Evolutionary conservation across 139 green algal species (phyloP).

Genomic region (Closterium sp.): DNA sequence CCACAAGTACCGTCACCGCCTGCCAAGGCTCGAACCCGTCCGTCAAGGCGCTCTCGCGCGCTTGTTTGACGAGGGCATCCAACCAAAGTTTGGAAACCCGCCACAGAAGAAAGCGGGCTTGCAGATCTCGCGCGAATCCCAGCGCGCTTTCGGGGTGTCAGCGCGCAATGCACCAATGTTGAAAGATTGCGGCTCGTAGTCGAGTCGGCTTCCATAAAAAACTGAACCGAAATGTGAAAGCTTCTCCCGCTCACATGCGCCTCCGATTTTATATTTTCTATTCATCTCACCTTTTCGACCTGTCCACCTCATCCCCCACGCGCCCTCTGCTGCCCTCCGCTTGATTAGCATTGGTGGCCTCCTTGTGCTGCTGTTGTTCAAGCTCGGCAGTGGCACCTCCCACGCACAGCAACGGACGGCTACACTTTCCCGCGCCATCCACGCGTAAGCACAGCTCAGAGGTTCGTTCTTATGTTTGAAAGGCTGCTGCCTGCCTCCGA

Average conservation of each 20-base stretch:
- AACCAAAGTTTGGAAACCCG: neutral
- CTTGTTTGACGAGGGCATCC: neutral
- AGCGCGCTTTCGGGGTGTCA: neutral
- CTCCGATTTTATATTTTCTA: too few relatives aligned
- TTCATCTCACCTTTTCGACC: too few relatives aligned
- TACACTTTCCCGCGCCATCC: neutral
- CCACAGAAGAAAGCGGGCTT: neutral
- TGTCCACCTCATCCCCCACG: too few relatives aligned
- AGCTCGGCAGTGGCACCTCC: neutral
- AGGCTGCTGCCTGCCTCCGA: neutral
- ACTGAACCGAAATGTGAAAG: neutral
- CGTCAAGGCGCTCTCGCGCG: neutral
- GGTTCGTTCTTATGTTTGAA: neutral
- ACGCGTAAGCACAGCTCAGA: neutral
- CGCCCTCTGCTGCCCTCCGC: too few relatives aligned
- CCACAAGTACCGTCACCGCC: neutral
- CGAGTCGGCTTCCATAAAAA: neutral
- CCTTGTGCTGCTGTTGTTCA: too few relatives aligned
- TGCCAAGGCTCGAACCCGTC: neutral
- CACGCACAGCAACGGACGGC: neutral
- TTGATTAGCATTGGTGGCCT: too few relatives aligned
- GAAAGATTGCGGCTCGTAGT: neutral
- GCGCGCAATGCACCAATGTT: neutral
- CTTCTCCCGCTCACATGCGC: too few relatives aligned
- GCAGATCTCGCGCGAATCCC: neutral